Evolutionary conservation across 768 basidiomycete genomes (phyloP).

Genomic region (Boletus rufocinnamomeus): DNA sequence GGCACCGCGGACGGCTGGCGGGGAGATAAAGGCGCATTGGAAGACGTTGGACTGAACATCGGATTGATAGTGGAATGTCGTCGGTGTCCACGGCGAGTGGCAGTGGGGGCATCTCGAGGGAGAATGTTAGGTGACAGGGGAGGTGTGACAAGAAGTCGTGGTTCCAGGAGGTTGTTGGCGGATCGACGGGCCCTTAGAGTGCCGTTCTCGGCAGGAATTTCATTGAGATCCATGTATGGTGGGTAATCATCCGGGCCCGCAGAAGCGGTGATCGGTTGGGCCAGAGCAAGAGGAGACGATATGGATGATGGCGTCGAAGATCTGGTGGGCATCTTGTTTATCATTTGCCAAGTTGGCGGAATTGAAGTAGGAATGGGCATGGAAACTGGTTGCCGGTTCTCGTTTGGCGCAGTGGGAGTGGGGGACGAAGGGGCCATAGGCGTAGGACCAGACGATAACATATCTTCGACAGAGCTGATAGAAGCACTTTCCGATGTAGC

Average conservation of each 20-base stretch:
- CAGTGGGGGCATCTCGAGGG: conserved; percentile 50
- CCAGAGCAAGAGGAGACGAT: conserved; percentile 83
- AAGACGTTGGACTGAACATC: conserved; percentile 55
- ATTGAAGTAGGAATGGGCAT: conserved; percentile 47
- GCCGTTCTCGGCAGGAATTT: conserved; percentile 38
- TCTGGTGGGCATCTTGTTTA: conserved; percentile 60
- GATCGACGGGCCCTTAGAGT: conserved; percentile 68
- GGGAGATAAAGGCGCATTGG: conserved; percentile 73
- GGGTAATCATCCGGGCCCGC: conserved; percentile 58
- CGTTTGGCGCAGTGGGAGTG: conserved; percentile 19
- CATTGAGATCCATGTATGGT: conserved; percentile 69
- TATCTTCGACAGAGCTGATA: conserved; percentile 26
- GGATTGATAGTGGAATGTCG: conserved; percentile 74
- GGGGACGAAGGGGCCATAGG: conserved; percentile 63
- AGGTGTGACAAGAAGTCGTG: conserved; percentile 69
- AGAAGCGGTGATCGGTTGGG: conserved; percentile 79
- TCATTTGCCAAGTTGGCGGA: conserved; percentile 42
- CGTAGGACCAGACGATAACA: conserved; percentile 60
- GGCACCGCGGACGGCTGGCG: conserved; percentile 80
- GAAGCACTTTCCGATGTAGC: conserved; percentile 20
- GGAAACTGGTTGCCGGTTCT: conserved; percentile 30
- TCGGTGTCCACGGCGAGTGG: conserved; percentile 59
- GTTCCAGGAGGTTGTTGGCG: conserved; percentile 61
- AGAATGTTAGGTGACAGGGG: conserved; percentile 62
- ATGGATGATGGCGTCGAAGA: conserved; percentile 89